Evolutionary conservation across 768 basidiomycete genomes (phyloP).

Genomic region (Lentinula detonsa): DNA sequence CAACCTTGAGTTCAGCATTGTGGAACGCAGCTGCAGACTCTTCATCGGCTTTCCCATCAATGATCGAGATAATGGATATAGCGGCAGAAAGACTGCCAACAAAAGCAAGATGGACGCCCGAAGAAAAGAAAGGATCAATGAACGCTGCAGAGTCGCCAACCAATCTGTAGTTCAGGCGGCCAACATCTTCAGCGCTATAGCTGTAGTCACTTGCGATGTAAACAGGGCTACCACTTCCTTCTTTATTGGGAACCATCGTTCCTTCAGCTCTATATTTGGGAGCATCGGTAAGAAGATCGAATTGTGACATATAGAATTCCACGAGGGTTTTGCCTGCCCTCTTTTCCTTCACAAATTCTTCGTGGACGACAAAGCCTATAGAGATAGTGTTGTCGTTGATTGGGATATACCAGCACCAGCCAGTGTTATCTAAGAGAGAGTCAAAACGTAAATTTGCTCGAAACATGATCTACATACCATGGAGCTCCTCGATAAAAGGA

Average conservation of each 20-base stretch:
- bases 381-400: constrained; percentile 43
- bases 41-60: constrained; percentile 25
- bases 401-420: constrained; percentile 60
- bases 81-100: constrained; percentile 33
- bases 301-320: constrained; percentile 23
- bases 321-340: constrained; percentile 17
- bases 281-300: constrained; percentile 12
- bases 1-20: neutral
- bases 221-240: constrained; percentile 15
- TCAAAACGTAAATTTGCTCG: neutral
- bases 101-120: constrained; percentile 36
- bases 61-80: constrained; percentile 23
- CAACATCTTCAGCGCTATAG: constrained; percentile 24
- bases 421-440: constrained; percentile 32
- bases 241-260: constrained; percentile 17
- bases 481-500: constrained; percentile 29
- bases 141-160: constrained; percentile 40
- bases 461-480: constrained; percentile 17
- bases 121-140: constrained; percentile 63
- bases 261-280: constrained; percentile 13
- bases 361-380: constrained; percentile 47
- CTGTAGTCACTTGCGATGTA: constrained; percentile 29
- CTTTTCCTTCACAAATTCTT: constrained; percentile 23
- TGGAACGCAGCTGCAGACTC: constrained; percentile 20
- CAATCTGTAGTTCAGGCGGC: constrained; percentile 25